A percentile compares a stretch with the other conserved stretches of the same genome.
These are phyloP conservation scores for Colletotrichum spaethianum DNA, from an alignment of 2,329 filamentous ascomycete species.

Conservation along the genomic window DNA sequence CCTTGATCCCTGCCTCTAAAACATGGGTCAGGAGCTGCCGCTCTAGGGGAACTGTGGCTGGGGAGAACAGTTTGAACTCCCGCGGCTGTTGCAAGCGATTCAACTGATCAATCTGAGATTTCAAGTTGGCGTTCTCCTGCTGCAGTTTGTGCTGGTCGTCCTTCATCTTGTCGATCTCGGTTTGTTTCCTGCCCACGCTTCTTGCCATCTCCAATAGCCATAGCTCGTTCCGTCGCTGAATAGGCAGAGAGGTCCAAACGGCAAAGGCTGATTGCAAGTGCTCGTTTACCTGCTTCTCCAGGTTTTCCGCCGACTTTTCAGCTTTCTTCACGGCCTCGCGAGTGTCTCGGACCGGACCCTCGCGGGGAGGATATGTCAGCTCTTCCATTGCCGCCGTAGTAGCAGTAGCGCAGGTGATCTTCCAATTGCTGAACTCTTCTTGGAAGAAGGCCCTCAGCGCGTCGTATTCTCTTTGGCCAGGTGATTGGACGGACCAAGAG, in stretches of 20 bases:
- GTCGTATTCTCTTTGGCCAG: constrained; percentile 80
- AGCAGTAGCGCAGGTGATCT: constrained; percentile 64
- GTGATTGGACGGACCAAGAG: constrained; percentile 86
- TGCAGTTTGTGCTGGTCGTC: constrained; percentile 64
- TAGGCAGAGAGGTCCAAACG: constrained; percentile 79
- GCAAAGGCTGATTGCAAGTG: constrained; percentile 84
- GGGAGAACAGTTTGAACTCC: constrained; percentile 69
- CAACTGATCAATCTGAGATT: constrained; percentile 71
- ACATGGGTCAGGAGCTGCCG: constrained; percentile 62
- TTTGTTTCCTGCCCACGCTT: constrained; percentile 70
- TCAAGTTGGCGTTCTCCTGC: constrained; percentile 71
- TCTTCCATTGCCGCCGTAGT: constrained; percentile 67
- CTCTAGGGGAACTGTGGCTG: constrained; percentile 67
- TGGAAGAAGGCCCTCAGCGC: constrained; percentile 78
- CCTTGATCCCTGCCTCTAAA: constrained; percentile 60
- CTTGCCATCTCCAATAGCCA: constrained; percentile 75
- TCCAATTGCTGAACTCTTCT: constrained; percentile 78
- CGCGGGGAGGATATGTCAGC: constrained; percentile 62
- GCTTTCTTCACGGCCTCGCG: constrained; percentile 63
- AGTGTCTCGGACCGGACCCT: constrained; percentile 57
- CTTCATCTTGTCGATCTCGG: constrained; percentile 67
- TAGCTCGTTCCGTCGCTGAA: constrained; percentile 69
- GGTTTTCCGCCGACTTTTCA: constrained; percentile 66
- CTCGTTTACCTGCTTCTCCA: constrained; percentile 79
- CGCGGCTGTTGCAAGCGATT: constrained; percentile 72